Percentiles rank a stretch among this genome's conserved stretches.
phyloP scores from a whole-genome alignment of 129 eudicot genomes.

The Lactuca saligna region DNA sequence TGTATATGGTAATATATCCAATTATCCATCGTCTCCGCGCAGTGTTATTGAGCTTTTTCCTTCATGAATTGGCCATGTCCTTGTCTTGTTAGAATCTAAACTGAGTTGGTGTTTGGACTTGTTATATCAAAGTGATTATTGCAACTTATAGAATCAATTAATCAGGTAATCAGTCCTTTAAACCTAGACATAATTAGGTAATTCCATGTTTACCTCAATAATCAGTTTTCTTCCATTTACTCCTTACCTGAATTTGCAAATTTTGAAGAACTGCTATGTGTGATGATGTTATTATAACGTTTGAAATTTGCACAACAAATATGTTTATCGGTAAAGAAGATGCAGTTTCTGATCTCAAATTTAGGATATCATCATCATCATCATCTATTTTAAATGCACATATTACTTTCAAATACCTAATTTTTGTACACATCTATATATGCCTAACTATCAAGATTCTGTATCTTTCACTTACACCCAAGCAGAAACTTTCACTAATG shows the following conservation, averaged over 20 bases:
- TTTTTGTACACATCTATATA: slow-evolving; percentile 21
- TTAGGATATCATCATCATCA: background rate
- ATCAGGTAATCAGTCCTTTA: no score
- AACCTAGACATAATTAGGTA: no score
- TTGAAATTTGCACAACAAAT: background rate
- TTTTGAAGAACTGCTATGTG: background rate
- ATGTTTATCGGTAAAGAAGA: background rate
- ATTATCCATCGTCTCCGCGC: background rate
- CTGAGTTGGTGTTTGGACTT: background rate
- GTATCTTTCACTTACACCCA: slow-evolving; percentile 42
- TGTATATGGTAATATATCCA: background rate
- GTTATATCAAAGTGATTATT: background rate
- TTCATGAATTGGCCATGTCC: background rate
- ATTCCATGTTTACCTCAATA: background rate
- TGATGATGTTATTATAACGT: no score
- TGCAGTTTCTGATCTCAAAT: background rate
- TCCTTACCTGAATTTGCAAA: background rate
- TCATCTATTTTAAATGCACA: slow-evolving; percentile 7
- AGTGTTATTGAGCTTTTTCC: no score
- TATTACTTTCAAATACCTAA: slow-evolving; percentile 3
- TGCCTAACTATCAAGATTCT: slow-evolving; percentile 3
- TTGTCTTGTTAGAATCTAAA: no score
- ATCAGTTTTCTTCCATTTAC: background rate
- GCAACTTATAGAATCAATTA: no score
- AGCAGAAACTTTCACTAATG: slow-evolving; percentile 56